These are phyloP conservation scores for Solanum appendiculatum DNA, from an alignment of 257 asterid species.

Conservation along the genomic window DNA sequence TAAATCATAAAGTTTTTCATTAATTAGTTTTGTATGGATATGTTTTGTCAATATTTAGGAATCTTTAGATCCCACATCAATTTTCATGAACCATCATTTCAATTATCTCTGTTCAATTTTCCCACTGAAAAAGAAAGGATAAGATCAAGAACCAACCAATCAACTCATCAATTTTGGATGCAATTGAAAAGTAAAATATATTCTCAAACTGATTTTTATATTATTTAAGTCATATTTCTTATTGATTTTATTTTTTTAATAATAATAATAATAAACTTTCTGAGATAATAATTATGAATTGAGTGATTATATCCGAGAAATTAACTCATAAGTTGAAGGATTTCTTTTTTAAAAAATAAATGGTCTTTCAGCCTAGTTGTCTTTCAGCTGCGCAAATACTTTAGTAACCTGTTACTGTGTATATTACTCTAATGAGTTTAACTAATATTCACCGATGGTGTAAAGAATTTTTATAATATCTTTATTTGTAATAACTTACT, in stretches of 20 bases:
- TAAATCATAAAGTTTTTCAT: background rate
- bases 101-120: background rate
- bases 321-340: background rate
- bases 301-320: background rate
- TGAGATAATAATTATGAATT: background rate
- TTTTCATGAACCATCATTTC: background rate
- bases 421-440: no score
- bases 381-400: background rate
- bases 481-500: no score
- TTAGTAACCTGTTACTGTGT: background rate
- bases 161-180: background rate
- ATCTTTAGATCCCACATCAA: background rate
- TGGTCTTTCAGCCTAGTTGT: background rate
- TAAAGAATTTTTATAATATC: no score
- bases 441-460: no score
- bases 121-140: background rate
- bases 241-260: background rate
- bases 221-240: background rate
- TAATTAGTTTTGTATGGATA: background rate
- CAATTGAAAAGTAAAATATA: background rate
- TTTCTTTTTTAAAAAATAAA: no score
- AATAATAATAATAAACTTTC: background rate
- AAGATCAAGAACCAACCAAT: background rate
- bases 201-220: background rate
- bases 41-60: background rate